These are phyloP conservation scores for Phytomonas sp. DNA, from an alignment of 208 protist genomes.

Conservation along the genomic window DNA sequence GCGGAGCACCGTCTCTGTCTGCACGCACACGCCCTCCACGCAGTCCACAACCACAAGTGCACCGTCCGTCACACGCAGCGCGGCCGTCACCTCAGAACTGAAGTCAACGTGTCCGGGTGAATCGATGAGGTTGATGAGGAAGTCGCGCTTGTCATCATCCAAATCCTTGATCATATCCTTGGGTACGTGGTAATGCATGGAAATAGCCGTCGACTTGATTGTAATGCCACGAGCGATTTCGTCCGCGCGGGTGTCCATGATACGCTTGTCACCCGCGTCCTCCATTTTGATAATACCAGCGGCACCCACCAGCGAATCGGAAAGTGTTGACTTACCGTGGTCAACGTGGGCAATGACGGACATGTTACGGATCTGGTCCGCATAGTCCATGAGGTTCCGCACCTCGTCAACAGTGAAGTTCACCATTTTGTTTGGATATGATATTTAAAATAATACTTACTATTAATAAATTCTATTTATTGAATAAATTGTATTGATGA, in stretches of 20 bases:
- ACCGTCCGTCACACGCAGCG: slow-evolving; percentile 99
- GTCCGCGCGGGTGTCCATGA: slow-evolving; percentile 66
- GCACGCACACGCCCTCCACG: slow-evolving; percentile 98
- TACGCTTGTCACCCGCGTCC: slow-evolving; percentile 62
- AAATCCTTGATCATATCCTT: slow-evolving; percentile 52
- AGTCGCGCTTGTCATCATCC: slow-evolving; percentile 52
- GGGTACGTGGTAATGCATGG: slow-evolving; percentile 96
- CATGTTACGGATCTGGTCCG: slow-evolving; percentile 70
- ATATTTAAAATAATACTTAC: background rate
- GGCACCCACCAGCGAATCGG: slow-evolving; percentile 94
- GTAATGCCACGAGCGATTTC: slow-evolving; percentile 98
- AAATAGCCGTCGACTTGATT: slow-evolving; percentile 99
- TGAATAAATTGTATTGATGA: too few species aligned
- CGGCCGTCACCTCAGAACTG: slow-evolving; percentile 98
- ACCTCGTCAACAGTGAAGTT: slow-evolving; percentile 79
- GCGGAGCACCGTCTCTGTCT: slow-evolving; percentile 99
- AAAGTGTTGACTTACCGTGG: slow-evolving; percentile 88
- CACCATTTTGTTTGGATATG: slow-evolving; percentile 27
- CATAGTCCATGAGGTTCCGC: slow-evolving; percentile 65
- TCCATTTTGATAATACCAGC: slow-evolving; percentile 94
- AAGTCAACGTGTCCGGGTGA: slow-evolving; percentile 98
- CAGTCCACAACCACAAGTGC: slow-evolving; percentile 98
- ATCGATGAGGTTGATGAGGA: slow-evolving; percentile 95
- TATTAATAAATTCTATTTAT: background rate
- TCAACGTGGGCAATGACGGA: slow-evolving; percentile 74